Evolutionary conservation across 2,329 filamentous ascomycete species (phyloP).

Genomic region (Incumbomyces lentus): DNA sequence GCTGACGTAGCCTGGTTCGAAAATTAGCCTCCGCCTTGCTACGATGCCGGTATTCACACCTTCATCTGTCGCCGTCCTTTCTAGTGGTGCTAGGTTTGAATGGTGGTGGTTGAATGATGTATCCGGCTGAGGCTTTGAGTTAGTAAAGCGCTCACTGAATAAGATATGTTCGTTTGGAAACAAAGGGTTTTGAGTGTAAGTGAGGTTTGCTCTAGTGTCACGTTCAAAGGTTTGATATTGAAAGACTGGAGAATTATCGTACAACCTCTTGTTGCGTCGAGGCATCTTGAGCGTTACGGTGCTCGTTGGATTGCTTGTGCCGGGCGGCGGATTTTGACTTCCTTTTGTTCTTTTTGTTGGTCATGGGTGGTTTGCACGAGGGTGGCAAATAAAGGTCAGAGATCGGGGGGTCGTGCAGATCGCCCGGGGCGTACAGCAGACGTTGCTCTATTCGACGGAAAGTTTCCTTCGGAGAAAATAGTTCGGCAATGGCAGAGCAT

Average conservation of each 20-base stretch:
- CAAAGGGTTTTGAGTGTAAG: slow-evolving; percentile 28
- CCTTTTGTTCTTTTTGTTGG: slow-evolving; percentile 23
- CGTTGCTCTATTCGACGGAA: neutral
- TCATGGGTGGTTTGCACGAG: slow-evolving; percentile 26
- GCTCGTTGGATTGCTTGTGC: slow-evolving; percentile 24
- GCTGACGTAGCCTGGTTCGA: slow-evolving; percentile 23
- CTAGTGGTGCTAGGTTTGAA: slow-evolving; percentile 3
- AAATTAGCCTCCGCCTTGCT: slow-evolving; percentile 20
- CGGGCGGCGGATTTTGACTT: slow-evolving; percentile 27
- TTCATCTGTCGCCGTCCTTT: slow-evolving; percentile 9
- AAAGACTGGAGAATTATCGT: slow-evolving; percentile 34
- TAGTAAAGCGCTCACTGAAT: slow-evolving; percentile 14
- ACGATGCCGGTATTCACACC: slow-evolving; percentile 5
- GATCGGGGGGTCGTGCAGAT: slow-evolving; percentile 16
- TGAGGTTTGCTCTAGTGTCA: slow-evolving; percentile 26
- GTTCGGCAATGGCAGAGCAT: slow-evolving; percentile 2
- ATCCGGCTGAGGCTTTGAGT: slow-evolving; percentile 14
- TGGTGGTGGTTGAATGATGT: slow-evolving; percentile 1
- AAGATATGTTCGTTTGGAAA: slow-evolving; percentile 13
- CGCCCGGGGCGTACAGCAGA: slow-evolving; percentile 13
- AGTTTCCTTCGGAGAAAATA: slow-evolving; percentile 2
- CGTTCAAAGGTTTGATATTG: slow-evolving; percentile 34
- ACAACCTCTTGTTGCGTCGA: slow-evolving; percentile 22
- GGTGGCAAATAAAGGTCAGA: slow-evolving; percentile 20
- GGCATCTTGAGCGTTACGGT: slow-evolving; percentile 29